Evolutionary conservation across 164 flowering plant genomes (phyloP), one percentile per base, ranked within the genome.

Genomic region (Umbellularia californica): DNA sequence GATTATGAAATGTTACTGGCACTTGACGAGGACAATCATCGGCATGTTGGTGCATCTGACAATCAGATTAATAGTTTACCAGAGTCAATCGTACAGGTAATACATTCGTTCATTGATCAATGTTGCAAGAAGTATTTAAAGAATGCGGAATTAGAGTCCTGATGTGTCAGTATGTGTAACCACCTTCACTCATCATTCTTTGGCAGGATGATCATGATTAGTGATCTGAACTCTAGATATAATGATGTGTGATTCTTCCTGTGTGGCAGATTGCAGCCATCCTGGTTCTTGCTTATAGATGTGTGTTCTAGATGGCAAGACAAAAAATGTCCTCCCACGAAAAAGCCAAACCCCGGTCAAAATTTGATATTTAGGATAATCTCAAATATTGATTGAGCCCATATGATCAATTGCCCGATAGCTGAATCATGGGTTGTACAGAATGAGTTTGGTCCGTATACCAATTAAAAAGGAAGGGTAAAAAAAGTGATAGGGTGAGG

Each of bases 1-100:
- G 98, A 94, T 78, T 95, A 95, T 80, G 99, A 95, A 80, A 91
- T 90, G 95, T 74, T 93, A 72, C 80, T 91, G 77, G 89, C 98
- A 68, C 97, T 95, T 74, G 99, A 95, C 71, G 97, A 95, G 35
- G 79, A 86, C 75, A 92, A 88, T 80, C 84, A 85, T 81, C 87
- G 76, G 13, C 87, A 81, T 80, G 84, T 75, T 75, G 98, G 99
- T 80, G 92, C 97, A 30, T 80, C 94, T 69, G 25, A 41, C 19
- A 74, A 72, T 79, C 94, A 80, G 81, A 92, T 96, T 25, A 90
- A 87, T 80, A 79, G 85, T 71, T 83, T 96, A 84, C 99, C 99
- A 19, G 78, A 84, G 75, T 91, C 97, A 50, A 81, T 79, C 58
- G 91, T 96, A 14, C 91, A 90, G 91, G 99, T 94, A 83, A 62